Conservation (phyloP, 1,284 basidiomycete genomes). For the Hemileia vastatrix region DNA sequence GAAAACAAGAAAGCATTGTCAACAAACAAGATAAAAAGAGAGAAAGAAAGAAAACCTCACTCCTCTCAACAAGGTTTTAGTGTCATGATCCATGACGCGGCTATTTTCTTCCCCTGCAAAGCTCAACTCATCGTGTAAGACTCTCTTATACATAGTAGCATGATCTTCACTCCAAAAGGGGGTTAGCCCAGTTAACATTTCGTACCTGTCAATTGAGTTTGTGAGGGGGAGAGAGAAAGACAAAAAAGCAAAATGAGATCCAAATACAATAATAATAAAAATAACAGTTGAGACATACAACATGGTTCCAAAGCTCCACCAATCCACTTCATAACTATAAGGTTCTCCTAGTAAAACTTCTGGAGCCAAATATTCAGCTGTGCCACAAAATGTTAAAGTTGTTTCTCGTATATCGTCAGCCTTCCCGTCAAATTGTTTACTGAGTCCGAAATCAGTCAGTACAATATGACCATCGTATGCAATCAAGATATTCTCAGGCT, state of each 20-base stretch:
- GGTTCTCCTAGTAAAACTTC: constrained; percentile 74
- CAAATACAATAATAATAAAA: constrained; percentile 50
- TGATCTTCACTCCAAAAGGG: constrained; percentile 91
- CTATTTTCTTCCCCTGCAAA: constrained; percentile 69
- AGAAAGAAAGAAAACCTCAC: constrained; percentile 50
- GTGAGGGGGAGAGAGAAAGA: constrained; percentile 18
- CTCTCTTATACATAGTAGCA: constrained; percentile 85
- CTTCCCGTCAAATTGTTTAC: constrained; percentile 51
- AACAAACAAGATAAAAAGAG: constrained; percentile 20
- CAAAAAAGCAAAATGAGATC: constrained; percentile 5
- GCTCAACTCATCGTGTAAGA: constrained; percentile 72
- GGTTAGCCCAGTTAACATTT: constrained; percentile 52
- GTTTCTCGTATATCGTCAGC: constrained; percentile 48
- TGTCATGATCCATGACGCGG: constrained; percentile 79
- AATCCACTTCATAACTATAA: constrained; percentile 90
- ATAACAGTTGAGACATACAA: constrained; percentile 83
- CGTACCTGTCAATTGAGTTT: constrained; percentile 9
- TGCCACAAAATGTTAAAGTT: constrained; percentile 58
- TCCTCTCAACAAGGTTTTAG: constrained; percentile 85
- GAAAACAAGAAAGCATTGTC: constrained; percentile 9
- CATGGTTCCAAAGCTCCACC: constrained; percentile 98
- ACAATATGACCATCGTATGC: constrained; percentile 87
- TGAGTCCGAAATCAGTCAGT: constrained; percentile 87
- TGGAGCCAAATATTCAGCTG: constrained; percentile 73
- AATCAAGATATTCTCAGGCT: constrained; percentile 91